These are phyloP conservation scores for Talaromyces sp. DNA, from an alignment of 2,329 filamentous ascomycete genomes.

Conservation along the genomic window DNA sequence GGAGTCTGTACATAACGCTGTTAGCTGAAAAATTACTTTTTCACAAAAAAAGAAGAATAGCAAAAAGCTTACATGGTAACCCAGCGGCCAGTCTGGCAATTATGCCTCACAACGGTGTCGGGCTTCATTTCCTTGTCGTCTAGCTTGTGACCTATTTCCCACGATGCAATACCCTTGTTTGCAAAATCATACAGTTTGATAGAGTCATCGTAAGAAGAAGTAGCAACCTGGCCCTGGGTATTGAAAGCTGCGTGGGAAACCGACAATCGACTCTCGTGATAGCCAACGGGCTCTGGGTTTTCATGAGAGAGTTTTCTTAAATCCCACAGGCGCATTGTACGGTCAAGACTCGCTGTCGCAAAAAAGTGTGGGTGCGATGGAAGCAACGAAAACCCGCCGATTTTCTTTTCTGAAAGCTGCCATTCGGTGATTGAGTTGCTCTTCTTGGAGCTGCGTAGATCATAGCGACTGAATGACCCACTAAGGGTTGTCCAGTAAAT, in stretches of 20 bases:
- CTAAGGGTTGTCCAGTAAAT: constrained; percentile 85
- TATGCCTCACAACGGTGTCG: constrained; percentile 67
- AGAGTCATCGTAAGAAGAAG: constrained; percentile 90
- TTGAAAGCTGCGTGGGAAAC: constrained; percentile 94
- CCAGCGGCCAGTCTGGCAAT: constrained; percentile 94
- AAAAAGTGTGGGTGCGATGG: constrained; percentile 76
- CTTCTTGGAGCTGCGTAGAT: constrained; percentile 56
- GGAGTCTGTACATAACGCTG: constrained; percentile 44
- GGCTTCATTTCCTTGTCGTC: constrained; percentile 64
- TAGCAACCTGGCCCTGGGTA: constrained; percentile 76
- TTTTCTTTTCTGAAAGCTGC: constrained; percentile 83
- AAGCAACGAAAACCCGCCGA: constrained; percentile 85
- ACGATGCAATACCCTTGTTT: constrained; percentile 52
- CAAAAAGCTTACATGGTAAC: constrained; percentile 65
- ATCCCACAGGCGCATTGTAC: constrained; percentile 90
- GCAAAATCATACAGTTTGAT: constrained; percentile 85
- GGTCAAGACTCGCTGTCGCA: constrained; percentile 84
- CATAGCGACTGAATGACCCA: constrained; percentile 75
- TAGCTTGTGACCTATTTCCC: constrained; percentile 57
- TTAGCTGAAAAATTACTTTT: background rate
- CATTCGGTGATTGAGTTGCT: constrained; percentile 60
- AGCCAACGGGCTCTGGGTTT: constrained; percentile 67
- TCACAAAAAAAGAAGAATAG: constrained; percentile 19
- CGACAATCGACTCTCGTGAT: constrained; percentile 76
- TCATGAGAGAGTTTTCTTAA: constrained; percentile 65